Evolutionary conservation across 345 rosid genomes (phyloP).

Genomic region (Odontarrhena argentea): DNA sequence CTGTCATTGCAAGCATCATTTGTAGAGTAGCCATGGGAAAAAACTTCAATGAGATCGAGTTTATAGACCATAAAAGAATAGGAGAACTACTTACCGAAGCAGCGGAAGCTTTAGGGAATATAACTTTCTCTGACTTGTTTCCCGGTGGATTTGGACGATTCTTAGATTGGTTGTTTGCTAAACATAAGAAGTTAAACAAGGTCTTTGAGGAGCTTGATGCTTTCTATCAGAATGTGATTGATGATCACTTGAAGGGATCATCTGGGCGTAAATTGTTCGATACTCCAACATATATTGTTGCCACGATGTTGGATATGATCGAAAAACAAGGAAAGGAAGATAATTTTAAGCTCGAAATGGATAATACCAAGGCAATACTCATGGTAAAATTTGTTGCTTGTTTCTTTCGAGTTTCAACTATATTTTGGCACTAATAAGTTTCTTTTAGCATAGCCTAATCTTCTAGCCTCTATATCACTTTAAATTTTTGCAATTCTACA

Average conservation of each 20-base stretch:
- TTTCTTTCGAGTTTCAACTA: background rate
- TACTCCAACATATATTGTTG: constrained; percentile 30
- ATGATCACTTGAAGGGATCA: constrained; percentile 48
- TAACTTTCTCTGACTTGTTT: constrained; percentile 38
- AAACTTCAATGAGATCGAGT: constrained; percentile 27
- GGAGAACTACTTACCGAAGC: constrained; percentile 11
- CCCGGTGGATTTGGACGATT: constrained; percentile 44
- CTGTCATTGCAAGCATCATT: no score
- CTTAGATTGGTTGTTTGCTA: constrained; percentile 45
- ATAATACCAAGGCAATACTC: constrained; percentile 20
- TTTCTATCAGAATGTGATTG: constrained; percentile 47
- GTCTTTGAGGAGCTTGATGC: constrained; percentile 42
- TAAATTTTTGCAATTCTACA: no score
- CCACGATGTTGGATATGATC: constrained; percentile 21
- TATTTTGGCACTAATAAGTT: no score
- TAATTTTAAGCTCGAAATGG: background rate
- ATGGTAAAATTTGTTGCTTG: constrained; percentile 13
- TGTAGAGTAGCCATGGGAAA: constrained; percentile 51
- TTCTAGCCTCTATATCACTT: no score
- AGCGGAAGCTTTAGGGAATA: background rate
- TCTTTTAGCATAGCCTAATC: no score
- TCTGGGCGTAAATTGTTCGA: background rate
- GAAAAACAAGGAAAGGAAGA: background rate
- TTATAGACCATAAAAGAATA: constrained; percentile 16
- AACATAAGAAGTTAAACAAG: constrained; percentile 32